phyloP scores from a whole-genome alignment of 176 grass and related monocot species.

The Aegilops sharonensis region DNA sequence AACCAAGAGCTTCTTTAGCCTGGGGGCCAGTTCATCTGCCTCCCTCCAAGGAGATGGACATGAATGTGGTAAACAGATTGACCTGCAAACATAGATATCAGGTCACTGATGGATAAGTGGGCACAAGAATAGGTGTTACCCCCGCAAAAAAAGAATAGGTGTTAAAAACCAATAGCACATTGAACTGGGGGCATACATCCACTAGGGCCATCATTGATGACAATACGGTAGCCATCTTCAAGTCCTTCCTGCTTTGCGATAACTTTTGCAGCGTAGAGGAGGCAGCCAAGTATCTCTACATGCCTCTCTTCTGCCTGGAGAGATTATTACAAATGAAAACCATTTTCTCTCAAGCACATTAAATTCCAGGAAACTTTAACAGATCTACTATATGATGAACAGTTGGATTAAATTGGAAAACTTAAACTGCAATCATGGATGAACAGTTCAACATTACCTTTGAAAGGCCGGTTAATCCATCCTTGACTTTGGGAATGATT shows the following conservation, averaged over 20 bases:
- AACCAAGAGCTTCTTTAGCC: constrained; percentile 50
- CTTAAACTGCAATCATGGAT: not conserved
- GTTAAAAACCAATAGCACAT: not conserved
- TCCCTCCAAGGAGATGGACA: constrained; percentile 84
- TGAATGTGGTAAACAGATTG: constrained; percentile 96
- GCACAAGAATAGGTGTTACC: not conserved
- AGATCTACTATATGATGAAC: not conserved
- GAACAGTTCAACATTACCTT: constrained; percentile 47
- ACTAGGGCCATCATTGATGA: constrained; percentile 84
- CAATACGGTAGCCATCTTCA: constrained; percentile 77
- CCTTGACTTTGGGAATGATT: constrained; percentile 87
- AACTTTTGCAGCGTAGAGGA: constrained; percentile 78
- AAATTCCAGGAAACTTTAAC: not conserved
- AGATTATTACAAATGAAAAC: not conserved
- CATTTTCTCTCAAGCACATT: not conserved
- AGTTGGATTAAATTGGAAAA: not conserved
- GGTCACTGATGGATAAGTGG: not conserved
- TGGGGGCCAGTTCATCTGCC: constrained; percentile 90
- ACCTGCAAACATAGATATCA: constrained; percentile 44
- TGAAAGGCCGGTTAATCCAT: constrained; percentile 82
- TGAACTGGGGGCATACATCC: constrained; percentile 57
- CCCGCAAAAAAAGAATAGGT: not conserved
- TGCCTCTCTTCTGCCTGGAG: constrained; percentile 88
- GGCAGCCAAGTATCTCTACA: constrained; percentile 72
- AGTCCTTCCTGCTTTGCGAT: constrained; percentile 94